phyloP scores from a whole-genome alignment of 2,329 filamentous ascomycete species.

The Fusarium fracticaudum region DNA sequence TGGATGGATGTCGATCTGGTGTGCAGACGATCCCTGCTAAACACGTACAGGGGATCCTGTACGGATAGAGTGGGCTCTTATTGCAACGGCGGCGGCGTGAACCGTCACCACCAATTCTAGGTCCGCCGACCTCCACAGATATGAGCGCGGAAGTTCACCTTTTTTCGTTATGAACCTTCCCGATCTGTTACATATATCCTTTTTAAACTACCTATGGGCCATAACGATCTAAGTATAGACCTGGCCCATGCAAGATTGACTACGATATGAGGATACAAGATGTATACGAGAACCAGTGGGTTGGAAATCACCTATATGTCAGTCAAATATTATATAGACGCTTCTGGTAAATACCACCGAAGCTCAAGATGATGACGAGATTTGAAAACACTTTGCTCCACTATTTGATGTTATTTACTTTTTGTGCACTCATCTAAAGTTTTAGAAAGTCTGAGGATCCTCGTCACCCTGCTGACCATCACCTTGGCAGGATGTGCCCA shows the following conservation, averaged over 20 bases:
- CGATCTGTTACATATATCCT: slow-evolving; percentile 1
- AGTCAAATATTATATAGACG: slow-evolving; percentile 29
- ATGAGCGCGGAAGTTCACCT: slow-evolving; percentile 1
- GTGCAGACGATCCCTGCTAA: slow-evolving; percentile 14
- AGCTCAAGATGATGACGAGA: slow-evolving; percentile 21
- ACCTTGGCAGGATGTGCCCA: background rate
- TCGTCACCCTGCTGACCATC: background rate
- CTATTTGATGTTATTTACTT: background rate
- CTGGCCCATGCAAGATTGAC: slow-evolving; percentile 22
- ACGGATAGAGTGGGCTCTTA: slow-evolving; percentile 23
- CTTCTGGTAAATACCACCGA: slow-evolving; percentile 20
- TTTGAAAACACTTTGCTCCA: slow-evolving; percentile 6
- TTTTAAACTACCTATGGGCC: background rate
- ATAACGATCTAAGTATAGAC: slow-evolving; percentile 30
- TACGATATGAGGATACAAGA: slow-evolving; percentile 31
- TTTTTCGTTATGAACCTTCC: slow-evolving; percentile 13
- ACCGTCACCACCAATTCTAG: slow-evolving; percentile 6
- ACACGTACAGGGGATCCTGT: slow-evolving; percentile 14
- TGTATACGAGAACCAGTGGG: slow-evolving; percentile 35
- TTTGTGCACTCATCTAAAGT: background rate
- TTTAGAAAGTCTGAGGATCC: slow-evolving; percentile 4
- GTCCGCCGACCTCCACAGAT: slow-evolving; percentile 7
- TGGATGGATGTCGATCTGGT: slow-evolving; percentile 29
- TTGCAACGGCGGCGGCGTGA: slow-evolving; percentile 29
- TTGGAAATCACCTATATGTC: slow-evolving; percentile 35